Base-by-base conservation (phyloP, 1,139 yeast species). In the Sugiyamaella neomexicana region DNA sequence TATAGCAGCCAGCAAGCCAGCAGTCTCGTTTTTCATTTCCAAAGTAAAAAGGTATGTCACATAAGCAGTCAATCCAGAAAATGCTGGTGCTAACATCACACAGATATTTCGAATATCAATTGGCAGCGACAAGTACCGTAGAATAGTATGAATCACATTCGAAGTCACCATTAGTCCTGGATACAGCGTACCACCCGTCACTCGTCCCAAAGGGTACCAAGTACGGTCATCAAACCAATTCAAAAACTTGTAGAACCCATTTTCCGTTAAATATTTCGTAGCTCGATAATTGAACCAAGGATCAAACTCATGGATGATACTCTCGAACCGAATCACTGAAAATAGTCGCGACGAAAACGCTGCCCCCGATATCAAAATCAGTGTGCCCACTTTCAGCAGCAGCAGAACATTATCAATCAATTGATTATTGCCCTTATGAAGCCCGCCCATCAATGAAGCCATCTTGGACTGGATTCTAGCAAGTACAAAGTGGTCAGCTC, bases 141-240 rank as follows among this genome's bases (percentile, higher is more conserved):
- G 77, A 10, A 82, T 67, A 64, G 85, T 88, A 85, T 95, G 91
- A 56, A 95, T 86, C 27, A 88, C 80, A 34, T 96, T 96, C 8
- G 96, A 86, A 5, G 99, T 90, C 41, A 95, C 97, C 99, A 95
- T 95, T 63, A 95, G 77, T 8, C 99, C 99, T 2, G 99, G 99
- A 68, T 95, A 95, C 62, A 95, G 75, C 2, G 99, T 95, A 60
- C 99, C 99, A 62, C 99, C 99, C 10, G 99, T 93, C 65, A 95
- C 99, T 74, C 99, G 83, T 16, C 99, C 99, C 60, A 95, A 78
- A 17, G 99, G 99, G 71, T 95, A 95, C 99, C 99, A 95, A 27
- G 99, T 93, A 68, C 97, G 82, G 71, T 93, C 97, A 70, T 95
- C 99, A 67, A 95, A 95, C 99, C 99, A 95, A 71, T 95, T 95